These are phyloP conservation scores for Penicillium cataractarum DNA, from an alignment of 495 filamentous ascomycete genomes.

Conservation along the genomic window DNA sequence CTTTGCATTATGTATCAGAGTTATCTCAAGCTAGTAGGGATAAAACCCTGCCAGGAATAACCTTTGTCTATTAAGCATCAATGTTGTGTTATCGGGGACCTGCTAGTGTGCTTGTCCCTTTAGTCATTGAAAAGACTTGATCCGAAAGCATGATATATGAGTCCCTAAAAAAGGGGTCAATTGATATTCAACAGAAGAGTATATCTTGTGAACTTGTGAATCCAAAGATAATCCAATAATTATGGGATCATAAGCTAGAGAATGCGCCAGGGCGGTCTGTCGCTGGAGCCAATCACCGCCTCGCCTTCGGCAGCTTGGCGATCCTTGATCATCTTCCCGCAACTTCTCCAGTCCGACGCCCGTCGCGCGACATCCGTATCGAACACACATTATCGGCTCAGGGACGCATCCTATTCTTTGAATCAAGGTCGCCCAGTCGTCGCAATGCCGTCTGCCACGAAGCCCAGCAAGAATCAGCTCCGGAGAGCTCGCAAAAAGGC, in stretches of 20 bases:
- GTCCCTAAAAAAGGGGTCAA: neutral
- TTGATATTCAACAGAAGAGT: neutral
- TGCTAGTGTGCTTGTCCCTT: neutral
- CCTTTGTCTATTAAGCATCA: neutral
- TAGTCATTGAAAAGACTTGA: neutral
- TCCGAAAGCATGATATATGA: neutral
- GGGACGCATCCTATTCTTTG: neutral
- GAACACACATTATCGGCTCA: neutral
- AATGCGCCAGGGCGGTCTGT: neutral
- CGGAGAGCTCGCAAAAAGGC: conserved; percentile 90
- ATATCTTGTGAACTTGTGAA: neutral
- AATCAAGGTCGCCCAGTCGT: neutral
- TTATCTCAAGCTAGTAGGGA: neutral
- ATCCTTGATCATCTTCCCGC: conserved; percentile 6
- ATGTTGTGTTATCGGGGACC: neutral
- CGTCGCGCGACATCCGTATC: conserved; percentile 4
- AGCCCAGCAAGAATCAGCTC: conserved; percentile 83
- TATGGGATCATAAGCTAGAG: neutral
- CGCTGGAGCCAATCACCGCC: neutral
- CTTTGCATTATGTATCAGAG: neutral
- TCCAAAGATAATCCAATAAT: neutral
- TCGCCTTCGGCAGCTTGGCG: neutral
- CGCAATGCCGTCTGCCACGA: conserved; percentile 35
- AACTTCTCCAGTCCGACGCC: neutral
- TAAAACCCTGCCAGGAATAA: neutral